These are phyloP conservation scores for Zoysia matrella DNA, from an alignment of 202 grass and related monocot species.

Conservation along the genomic window DNA sequence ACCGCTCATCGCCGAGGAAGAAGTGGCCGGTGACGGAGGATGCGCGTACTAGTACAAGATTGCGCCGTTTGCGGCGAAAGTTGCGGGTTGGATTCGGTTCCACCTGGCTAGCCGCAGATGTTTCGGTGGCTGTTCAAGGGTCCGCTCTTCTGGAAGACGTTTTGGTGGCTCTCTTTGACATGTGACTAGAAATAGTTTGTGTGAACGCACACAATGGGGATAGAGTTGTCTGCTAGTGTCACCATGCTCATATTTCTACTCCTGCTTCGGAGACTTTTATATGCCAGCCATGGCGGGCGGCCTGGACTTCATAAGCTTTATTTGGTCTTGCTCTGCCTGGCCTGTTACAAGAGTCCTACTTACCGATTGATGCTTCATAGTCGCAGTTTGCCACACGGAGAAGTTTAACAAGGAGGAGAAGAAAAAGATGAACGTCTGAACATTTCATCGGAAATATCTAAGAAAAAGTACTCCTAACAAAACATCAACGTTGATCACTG, in stretches of 20 bases:
- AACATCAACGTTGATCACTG: not conserved
- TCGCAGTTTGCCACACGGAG: too few species aligned
- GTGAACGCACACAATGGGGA: constrained; percentile 27
- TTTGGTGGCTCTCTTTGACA: not conserved
- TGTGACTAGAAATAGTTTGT: not conserved
- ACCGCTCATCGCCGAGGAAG: not conserved
- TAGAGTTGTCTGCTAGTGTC: constrained; percentile 24
- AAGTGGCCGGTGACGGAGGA: not conserved
- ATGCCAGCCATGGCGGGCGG: constrained; percentile 21
- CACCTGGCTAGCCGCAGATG: constrained; percentile 6
- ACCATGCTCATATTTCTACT: constrained; percentile 28
- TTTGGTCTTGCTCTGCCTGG: not conserved
- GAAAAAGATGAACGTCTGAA: too few species aligned
- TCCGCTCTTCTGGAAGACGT: not conserved
- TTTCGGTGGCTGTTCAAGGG: not conserved
- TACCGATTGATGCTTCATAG: too few species aligned
- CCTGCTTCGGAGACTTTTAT: not conserved
- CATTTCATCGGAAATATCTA: not conserved
- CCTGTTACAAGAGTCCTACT: too few species aligned
- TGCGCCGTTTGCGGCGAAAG: not conserved
- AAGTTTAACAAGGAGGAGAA: too few species aligned
- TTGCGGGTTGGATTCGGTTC: constrained; percentile 15
- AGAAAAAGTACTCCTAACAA: not conserved
- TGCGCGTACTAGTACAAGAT: not conserved
- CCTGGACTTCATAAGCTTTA: not conserved